Base-by-base conservation (phyloP, 169 alveolate genomes). In the Miamiensis avidus region DNA sequence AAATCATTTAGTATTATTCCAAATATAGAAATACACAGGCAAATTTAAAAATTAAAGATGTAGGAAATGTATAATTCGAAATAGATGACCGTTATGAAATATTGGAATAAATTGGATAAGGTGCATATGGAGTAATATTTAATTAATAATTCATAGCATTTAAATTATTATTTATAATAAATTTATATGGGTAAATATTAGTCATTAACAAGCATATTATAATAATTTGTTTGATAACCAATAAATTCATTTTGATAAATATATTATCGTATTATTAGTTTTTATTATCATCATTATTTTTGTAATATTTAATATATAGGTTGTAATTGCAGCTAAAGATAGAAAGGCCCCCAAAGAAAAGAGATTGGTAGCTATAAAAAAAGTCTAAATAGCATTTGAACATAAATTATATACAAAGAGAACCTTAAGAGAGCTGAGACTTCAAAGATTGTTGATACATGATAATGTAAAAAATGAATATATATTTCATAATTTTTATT, bases 311-410 rank as follows among this genome's bases (percentile, higher is more conserved):
- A 28, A 31, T 75, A 28, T 31, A 0, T 6, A 29, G 33, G 49
- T 75, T 75, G 64, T 75, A 26, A 16, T 34, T 32, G 31, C 20
- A 4, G 20, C 85, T 31, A 86, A 77, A 31, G 76, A 84, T 75
- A 31, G 1, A 25, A 0, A 0, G 27, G 49, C 65, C 15, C 65
- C 31, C 29, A 69, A 83, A 31, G 85, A 72, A 6, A 74, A 89
- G 27, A 84, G 85, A 29, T 75, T 89, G 31, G 92, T 90, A 1
- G 94, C 94, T 26, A 87, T 90, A 20, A 91, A 88, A 30, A 87
- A 91, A 82, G 88, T 91, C 29, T 91, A 82, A 16, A 87, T 78
- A 74, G 91, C 91, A 29, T 91, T 91, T 65, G 90, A 91, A 34
- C 87, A 87, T 64, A 82, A 65, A 72, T 26, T 85, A n/a, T 87